Percentiles rank a stretch among this genome's conserved stretches.
Conservation (phyloP, 768 basidiomycete genomes). For the Grammothele lineata region DNA sequence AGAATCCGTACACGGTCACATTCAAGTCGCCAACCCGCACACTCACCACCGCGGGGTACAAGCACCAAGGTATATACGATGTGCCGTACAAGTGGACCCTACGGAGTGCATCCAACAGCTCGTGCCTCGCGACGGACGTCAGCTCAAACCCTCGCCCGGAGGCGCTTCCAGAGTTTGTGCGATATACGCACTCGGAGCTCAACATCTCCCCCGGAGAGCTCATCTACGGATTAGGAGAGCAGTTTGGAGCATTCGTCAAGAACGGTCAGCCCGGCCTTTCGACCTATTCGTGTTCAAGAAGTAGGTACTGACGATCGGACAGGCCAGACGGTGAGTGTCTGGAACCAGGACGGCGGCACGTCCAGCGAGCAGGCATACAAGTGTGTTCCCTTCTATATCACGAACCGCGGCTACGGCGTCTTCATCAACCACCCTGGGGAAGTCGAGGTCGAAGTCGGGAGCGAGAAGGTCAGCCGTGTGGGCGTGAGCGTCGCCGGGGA, state of each 20-base stretch:
- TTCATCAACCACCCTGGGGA: slow-evolving; percentile 77
- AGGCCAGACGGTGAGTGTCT: slow-evolving; percentile 58
- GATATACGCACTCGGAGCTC: slow-evolving; percentile 56
- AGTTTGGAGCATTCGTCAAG: slow-evolving; percentile 72
- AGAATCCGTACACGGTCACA: slow-evolving; percentile 58
- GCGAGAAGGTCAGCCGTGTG: slow-evolving; percentile 61
- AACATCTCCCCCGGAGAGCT: slow-evolving; percentile 66
- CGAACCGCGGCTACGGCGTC: slow-evolving; percentile 67
- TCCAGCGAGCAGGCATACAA: slow-evolving; percentile 66
- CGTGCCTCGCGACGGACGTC: slow-evolving; percentile 53
- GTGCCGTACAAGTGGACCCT: slow-evolving; percentile 53
- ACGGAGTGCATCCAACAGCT: slow-evolving; percentile 47
- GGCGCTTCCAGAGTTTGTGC: slow-evolving; percentile 36
- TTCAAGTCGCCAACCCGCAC: slow-evolving; percentile 48
- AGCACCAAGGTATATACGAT: slow-evolving; percentile 52
- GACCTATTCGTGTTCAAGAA: slow-evolving; percentile 12
- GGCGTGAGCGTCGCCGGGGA: slow-evolving; percentile 62
- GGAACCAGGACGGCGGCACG: slow-evolving; percentile 77
- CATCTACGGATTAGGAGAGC: slow-evolving; percentile 72
- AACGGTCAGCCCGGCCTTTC: slow-evolving; percentile 49
- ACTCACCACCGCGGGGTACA: slow-evolving; percentile 47
- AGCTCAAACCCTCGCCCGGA: slow-evolving; percentile 52
- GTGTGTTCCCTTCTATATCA: slow-evolving; percentile 66
- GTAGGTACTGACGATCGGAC: background rate
- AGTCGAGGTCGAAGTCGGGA: slow-evolving; percentile 69